Base-by-base conservation (phyloP, 306 rosid species). In the Psophocarpus tetragonolobus region DNA sequence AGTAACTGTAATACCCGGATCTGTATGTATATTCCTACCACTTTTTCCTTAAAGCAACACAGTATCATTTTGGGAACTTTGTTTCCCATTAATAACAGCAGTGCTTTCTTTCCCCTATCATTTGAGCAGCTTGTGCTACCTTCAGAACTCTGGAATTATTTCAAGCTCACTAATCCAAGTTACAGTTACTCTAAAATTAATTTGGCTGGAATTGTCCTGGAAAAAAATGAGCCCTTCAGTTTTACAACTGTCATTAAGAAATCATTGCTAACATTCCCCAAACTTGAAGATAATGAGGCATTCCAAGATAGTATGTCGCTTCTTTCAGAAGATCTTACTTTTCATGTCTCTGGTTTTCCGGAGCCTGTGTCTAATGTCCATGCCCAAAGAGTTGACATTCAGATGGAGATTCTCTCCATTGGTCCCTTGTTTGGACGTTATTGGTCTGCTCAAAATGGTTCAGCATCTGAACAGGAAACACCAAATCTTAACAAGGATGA, bases 261-360 rank as follows among this genome's bases (percentile, higher is more conserved):
- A 81, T 89, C 97, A 26, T 76, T 92, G 84, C 89, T 95, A 54
- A 81, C 68, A 32, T 95, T 87, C 84, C 98, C 97, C 64, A 95
- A 89, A 58, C 92, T 92, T 26, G 98, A 95, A 78, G 97, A 91
- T 65, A 80, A 76, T 0, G 90, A 87, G 66, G 77, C 92, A 38
- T 88, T 67, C 47, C 77, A 80, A 69, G 74, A 84, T 29, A 92
- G 97, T 74, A 85, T 91, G 41, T 89, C 97, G 73, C 77, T 74
- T 85, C 97, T 95, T 72, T 86, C 90, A 1, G 97, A 95, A 87
- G 97, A 95, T 83, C 93, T 95, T 82, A 81, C 91, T 42, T 88
- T 92, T 74, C 93, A 88, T 64, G 83, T 67, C 62, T 42, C 61
- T 26, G 95, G 89, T 54, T 57, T 73, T 78, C 91, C 84, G 9